Percentiles rank a stretch among this genome's conserved stretches.
phyloP scores from a whole-genome alignment of 371 early-diverging fungal genomes.

The Mucor indicus region DNA sequence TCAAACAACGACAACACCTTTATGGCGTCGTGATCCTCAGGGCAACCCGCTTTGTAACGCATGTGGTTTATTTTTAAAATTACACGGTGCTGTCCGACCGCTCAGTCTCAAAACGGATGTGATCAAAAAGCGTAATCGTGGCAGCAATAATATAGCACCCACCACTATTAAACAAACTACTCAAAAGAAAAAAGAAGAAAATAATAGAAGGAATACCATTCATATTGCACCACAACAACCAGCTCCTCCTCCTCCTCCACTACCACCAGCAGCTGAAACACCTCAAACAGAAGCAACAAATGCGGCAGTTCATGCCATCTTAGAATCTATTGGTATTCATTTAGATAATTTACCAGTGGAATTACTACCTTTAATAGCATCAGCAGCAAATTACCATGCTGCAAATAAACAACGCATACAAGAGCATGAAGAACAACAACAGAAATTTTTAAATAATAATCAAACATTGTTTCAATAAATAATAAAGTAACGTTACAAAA shows the following conservation, averaged over 20 bases:
- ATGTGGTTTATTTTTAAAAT: constrained; percentile 70
- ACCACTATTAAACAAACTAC: background rate
- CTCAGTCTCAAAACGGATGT: constrained; percentile 78
- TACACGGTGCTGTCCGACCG: constrained; percentile 87
- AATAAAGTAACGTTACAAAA: too few species aligned
- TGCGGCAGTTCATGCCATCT: constrained; percentile 21
- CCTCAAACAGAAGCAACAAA: too few species aligned
- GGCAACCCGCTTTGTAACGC: constrained; percentile 66
- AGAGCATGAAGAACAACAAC: constrained; percentile 10
- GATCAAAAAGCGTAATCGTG: constrained; percentile 81
- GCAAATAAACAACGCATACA: constrained; percentile 11
- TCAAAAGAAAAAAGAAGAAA: background rate
- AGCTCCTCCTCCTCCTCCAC: too few species aligned
- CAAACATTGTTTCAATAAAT: background rate
- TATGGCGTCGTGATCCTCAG: constrained; percentile 91
- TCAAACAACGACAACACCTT: constrained; percentile 85
- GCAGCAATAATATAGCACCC: background rate
- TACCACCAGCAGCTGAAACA: background rate
- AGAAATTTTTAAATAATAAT: background rate
- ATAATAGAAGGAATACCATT: constrained; percentile 14
- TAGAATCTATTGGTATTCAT: constrained; percentile 26
- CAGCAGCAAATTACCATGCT: constrained; percentile 30
- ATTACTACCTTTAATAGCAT: constrained; percentile 21
- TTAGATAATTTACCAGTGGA: constrained; percentile 23
- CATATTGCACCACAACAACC: constrained; percentile 6